These are phyloP conservation scores for Asterochloris erici DNA, from an alignment of 139 green algal species.

Conservation along the genomic window DNA sequence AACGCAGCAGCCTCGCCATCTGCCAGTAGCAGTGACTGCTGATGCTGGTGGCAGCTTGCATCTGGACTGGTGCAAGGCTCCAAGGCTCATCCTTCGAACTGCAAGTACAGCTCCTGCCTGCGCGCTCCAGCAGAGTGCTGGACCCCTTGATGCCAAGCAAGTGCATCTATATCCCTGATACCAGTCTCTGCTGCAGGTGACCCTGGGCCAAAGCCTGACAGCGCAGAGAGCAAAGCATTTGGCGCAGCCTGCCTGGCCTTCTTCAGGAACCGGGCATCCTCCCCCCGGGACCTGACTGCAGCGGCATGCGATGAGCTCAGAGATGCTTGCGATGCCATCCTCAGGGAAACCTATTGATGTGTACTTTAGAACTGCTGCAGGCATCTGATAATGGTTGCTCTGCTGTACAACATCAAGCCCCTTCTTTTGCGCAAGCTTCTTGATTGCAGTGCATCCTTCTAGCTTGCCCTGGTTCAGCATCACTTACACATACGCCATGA, in stretches of 20 bases:
- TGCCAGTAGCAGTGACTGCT: no score
- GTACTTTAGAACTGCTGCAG: not conserved
- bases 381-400: no score
- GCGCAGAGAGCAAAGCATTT: slow-evolving; percentile 6
- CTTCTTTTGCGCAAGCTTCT: no score
- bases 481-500: no score
- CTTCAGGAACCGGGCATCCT: slow-evolving; percentile 19
- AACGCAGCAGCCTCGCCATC: no score
- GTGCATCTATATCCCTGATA: no score
- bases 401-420: no score
- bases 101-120: not conserved
- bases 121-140: not conserved
- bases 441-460: no score
- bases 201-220: slow-evolving; percentile 8
- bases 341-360: slow-evolving; percentile 21
- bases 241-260: slow-evolving; percentile 17
- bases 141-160: not conserved
- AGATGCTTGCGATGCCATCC: slow-evolving; percentile 9
- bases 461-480: no score
- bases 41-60: not conserved
- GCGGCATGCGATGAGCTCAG: slow-evolving; percentile 17
- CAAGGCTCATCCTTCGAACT: not conserved
- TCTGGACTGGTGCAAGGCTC: not conserved
- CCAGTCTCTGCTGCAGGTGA: slow-evolving; percentile 3
- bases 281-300: slow-evolving; percentile 20